Evolutionary conservation across 129 eudicot genomes (phyloP).

Genomic region (Pulicaria dysenterica): DNA sequence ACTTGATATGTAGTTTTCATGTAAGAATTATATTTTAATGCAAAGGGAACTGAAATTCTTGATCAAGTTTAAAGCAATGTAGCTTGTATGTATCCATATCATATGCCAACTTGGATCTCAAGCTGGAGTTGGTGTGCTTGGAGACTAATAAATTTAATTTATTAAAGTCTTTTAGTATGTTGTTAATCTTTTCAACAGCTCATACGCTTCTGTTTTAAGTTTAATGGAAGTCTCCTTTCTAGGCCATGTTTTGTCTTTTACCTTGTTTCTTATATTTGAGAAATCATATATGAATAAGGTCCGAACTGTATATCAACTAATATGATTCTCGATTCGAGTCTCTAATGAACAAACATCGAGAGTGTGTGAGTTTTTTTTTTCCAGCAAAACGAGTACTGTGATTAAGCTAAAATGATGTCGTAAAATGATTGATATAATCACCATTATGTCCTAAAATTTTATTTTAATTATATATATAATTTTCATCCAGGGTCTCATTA

Average conservation of each 20-base stretch:
- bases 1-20: constrained; percentile 8
- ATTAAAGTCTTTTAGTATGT: constrained; percentile 14
- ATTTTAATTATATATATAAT: too few relatives aligned
- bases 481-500: too few relatives aligned
- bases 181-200: not conserved
- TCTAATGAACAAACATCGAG: too few relatives aligned
- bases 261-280: constrained; percentile 6
- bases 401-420: too few relatives aligned
- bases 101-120: constrained; percentile 6
- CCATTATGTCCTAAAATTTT: too few relatives aligned
- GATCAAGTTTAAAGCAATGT: constrained; percentile 2
- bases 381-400: too few relatives aligned
- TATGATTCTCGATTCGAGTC: too few relatives aligned
- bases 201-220: constrained; percentile 12
- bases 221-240: not conserved
- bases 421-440: too few relatives aligned
- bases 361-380: too few relatives aligned
- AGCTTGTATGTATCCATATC: constrained; percentile 11
- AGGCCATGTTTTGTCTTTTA: not conserved
- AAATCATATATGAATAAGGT: not conserved
- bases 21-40: not conserved
- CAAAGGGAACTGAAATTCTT: constrained; percentile 10
- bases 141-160: not conserved
- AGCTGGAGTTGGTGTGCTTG: not conserved
- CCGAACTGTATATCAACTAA: not conserved